Base-by-base conservation (phyloP, 2,329 filamentous ascomycete genomes). In the Colletotrichum viniferum region DNA sequence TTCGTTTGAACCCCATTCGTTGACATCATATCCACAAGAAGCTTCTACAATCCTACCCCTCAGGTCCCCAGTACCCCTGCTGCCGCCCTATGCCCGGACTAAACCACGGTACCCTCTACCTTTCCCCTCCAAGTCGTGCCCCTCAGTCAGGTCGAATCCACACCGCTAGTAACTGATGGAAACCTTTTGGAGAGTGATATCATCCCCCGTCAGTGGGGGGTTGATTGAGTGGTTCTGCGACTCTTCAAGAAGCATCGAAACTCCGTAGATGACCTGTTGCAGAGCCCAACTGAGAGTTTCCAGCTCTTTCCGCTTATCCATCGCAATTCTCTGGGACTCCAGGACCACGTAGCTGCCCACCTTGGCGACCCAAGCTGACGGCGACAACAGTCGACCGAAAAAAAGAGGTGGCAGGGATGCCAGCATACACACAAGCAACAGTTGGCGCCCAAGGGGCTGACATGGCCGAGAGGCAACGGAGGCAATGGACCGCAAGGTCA, bases 11-110 rank as follows among this genome's bases (percentile, higher is more conserved):
- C 24, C 34, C 52, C 58, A 64, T 70, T 65, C 43, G 72, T 64
- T 74, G 72, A 74, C 72, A 74, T 74, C 68, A 74, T 74, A 32
- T 69, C 67, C 67, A 61, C 67, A 61, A 28, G 67, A 71, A 58
- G 30, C 68, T 74, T 74, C 68, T 60, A 74, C 43, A 66, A 65
- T 66, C 72, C 72, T 38, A 24, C 55, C 28, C 30, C n/a, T 52
- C 52, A 34, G 48, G 72, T 74, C 36, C 3, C 56, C 36, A 36
- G 68, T 71, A 74, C 72, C 72, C 72, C 34, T 21, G 68, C 28
- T 13, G 5, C 10, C 16, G 13, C 38, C 48, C 55, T 68, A 18
- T 61, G 68, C 24, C 36, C 72, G 36, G 55, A 36, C 63, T 71
- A 43, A 52, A 32, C 21, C 52, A 36, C 38, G 34, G 72, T 74